Conservation (phyloP, 2,329 filamentous ascomycete species). For the Stylonectria norvegica region DNA sequence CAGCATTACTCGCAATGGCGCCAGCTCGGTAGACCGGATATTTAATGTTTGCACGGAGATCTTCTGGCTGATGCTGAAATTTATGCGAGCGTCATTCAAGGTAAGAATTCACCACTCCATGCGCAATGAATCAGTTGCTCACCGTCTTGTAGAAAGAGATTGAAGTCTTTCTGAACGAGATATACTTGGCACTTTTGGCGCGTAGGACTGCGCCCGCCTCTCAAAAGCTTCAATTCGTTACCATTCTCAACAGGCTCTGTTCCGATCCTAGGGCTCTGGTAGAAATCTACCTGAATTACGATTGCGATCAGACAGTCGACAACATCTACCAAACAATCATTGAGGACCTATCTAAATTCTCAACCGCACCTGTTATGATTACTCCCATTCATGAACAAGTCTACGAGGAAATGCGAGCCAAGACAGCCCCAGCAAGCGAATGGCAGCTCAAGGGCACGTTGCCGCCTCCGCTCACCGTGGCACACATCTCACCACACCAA, state of each 20-base stretch:
- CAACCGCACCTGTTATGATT: constrained; percentile 72
- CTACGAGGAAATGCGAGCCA: constrained; percentile 75
- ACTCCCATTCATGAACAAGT: constrained; percentile 76
- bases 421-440: constrained; percentile 59
- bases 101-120: constrained; percentile 39
- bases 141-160: constrained; percentile 72
- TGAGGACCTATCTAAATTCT: constrained; percentile 86
- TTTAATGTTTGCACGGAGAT: constrained; percentile 97
- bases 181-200: constrained; percentile 89
- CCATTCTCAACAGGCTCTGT: constrained; percentile 77
- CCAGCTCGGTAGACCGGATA: constrained; percentile 85
- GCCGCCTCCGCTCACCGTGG: constrained; percentile 80
- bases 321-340: constrained; percentile 97
- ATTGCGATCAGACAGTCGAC: constrained; percentile 91
- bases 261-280: constrained; percentile 85
- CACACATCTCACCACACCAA: constrained; percentile 61
- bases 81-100: constrained; percentile 92
- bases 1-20: constrained; percentile 90
- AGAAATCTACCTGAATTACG: constrained; percentile 96
- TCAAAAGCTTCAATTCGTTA: constrained; percentile 90
- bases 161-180: constrained; percentile 96
- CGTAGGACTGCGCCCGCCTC: constrained; percentile 80
- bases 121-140: constrained; percentile 16
- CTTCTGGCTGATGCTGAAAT: constrained; percentile 95
- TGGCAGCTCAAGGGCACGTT: constrained; percentile 86